Percentiles rank a stretch among this genome's conserved stretches.
phyloP scores from a whole-genome alignment of 129 eudicot genomes.

The Ambrosia trifida region DNA sequence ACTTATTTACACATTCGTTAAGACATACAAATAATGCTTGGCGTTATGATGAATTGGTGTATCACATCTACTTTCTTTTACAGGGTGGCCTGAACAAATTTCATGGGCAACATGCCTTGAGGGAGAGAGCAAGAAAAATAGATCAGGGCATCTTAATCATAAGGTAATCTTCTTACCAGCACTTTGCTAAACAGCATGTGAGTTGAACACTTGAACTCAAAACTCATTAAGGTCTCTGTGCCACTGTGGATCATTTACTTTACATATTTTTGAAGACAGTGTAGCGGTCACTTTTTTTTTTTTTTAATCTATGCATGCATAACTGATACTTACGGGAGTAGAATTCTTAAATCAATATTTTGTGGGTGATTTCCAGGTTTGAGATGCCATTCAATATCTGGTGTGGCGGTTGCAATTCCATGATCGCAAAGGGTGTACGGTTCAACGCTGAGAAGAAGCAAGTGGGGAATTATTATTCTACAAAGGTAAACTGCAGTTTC shows the following conservation, averaged over 20 bases:
- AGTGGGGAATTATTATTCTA: constrained; percentile 96
- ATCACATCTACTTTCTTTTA: constrained; percentile 17
- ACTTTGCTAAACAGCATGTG: background rate
- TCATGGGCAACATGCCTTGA: constrained; percentile 93
- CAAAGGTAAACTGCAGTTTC: constrained; percentile 48
- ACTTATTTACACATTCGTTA: background rate
- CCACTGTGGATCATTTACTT: too few relatives aligned
- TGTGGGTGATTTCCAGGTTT: constrained; percentile 48
- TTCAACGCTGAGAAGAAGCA: constrained; percentile 98
- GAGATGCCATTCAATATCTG: constrained; percentile 95
- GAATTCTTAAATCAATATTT: background rate
- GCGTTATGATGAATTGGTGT: constrained; percentile 19
- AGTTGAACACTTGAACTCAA: background rate
- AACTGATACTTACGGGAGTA: background rate
- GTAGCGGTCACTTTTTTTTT: background rate
- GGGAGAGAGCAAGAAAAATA: constrained; percentile 93
- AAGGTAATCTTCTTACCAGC: constrained; percentile 52
- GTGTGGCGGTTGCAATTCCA: constrained; percentile 97
- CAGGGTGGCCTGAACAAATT: constrained; percentile 97
- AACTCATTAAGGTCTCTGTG: too few relatives aligned
- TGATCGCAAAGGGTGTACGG: constrained; percentile 97
- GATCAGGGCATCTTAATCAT: constrained; percentile 96
- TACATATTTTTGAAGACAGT: too few relatives aligned
- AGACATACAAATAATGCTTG: background rate
- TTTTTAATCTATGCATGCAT: background rate